Percentiles rank a stretch among this genome's conserved stretches.
Conservation (phyloP, 1,284 basidiomycete species). For the Fomitopsis pinicola region DNA sequence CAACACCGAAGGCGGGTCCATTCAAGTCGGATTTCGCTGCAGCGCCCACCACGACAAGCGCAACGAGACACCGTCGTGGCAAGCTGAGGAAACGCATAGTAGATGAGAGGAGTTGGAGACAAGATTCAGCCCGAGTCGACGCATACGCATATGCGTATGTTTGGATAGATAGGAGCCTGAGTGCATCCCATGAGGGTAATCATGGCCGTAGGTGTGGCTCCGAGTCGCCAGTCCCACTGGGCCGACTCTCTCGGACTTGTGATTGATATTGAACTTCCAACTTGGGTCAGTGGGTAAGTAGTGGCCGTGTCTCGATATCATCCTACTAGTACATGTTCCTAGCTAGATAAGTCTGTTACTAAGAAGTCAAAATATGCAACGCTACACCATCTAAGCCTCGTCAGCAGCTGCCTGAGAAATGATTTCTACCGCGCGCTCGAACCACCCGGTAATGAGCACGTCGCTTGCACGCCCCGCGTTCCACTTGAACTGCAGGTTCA, state of each 20-base stretch:
- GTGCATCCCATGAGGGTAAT: not conserved
- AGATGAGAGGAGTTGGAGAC: not conserved
- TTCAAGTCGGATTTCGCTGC: not conserved
- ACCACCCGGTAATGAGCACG: not conserved
- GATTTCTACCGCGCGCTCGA: not conserved
- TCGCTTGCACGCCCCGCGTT: not conserved
- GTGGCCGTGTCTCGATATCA: too few relatives aligned
- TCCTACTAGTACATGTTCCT: too few relatives aligned
- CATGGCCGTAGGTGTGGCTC: not conserved
- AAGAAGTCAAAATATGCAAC: too few relatives aligned
- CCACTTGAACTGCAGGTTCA: conserved; percentile 2
- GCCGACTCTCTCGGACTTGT: too few relatives aligned
- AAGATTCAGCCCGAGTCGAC: not conserved
- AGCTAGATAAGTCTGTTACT: too few relatives aligned
- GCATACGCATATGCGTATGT: too few relatives aligned
- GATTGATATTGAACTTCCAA: too few relatives aligned
- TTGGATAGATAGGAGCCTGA: not conserved
- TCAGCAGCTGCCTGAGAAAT: not conserved
- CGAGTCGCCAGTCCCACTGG: too few relatives aligned
- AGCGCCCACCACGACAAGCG: not conserved
- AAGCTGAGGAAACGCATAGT: not conserved
- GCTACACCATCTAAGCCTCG: not conserved
- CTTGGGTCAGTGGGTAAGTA: too few relatives aligned
- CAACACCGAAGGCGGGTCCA: not conserved
- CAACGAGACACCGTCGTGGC: not conserved